These are phyloP conservation scores for Hymenoscyphus repandus DNA, from an alignment of 2,329 filamentous ascomycete genomes.

Conservation along the genomic window DNA sequence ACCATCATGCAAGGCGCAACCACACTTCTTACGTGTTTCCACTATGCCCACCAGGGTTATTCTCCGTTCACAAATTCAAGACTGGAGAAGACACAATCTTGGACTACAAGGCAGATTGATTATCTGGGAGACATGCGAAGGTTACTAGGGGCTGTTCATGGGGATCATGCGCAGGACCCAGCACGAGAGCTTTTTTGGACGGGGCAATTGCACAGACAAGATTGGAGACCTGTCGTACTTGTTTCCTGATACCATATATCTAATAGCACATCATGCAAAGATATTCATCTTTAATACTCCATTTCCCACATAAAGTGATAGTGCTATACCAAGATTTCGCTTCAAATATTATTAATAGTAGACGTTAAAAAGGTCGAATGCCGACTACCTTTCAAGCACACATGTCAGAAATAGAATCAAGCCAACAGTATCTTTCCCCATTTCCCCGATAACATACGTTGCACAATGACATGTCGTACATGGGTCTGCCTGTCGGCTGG, in stretches of 20 bases:
- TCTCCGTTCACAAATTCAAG: conserved; percentile 9
- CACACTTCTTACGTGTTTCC: conserved; percentile 13
- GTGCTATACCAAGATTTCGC: no score
- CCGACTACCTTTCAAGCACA: no score
- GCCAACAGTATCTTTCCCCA: no score
- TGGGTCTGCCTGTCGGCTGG: no score
- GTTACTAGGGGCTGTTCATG: conserved; percentile 1
- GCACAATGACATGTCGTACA: no score
- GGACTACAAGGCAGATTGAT: not conserved
- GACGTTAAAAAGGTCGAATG: no score
- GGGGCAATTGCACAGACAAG: conserved; percentile 4
- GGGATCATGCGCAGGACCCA: conserved; percentile 11
- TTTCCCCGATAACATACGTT: no score
- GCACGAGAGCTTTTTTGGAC: conserved; percentile 13
- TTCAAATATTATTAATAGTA: no score
- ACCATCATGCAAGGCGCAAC: conserved; percentile 14
- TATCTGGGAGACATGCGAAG: conserved; percentile 6
- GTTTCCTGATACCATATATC: not conserved
- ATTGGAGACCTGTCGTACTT: conserved; percentile 12
- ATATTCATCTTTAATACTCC: no score
- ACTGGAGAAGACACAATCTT: conserved; percentile 7
- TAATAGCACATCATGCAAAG: no score
- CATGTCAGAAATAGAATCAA: no score
- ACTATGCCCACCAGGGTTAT: conserved; percentile 14
- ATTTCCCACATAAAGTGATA: no score